phyloP scores from a whole-genome alignment of 164 flowering plant species.

The Taxillus chinensis region DNA sequence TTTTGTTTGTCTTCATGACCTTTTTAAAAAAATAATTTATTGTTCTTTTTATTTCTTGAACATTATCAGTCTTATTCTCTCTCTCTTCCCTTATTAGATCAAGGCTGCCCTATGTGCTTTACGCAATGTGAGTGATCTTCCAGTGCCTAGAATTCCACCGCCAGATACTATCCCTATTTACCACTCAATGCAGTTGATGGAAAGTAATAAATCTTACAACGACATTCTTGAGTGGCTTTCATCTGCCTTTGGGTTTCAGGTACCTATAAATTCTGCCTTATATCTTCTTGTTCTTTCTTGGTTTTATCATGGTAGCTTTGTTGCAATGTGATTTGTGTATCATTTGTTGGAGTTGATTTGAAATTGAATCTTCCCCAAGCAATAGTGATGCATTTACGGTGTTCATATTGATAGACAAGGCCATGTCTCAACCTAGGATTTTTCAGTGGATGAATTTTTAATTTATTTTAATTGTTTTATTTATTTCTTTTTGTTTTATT shows the following conservation, averaged over 20 bases:
- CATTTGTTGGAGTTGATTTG: too few species aligned
- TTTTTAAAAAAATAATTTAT: background rate
- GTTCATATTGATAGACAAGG: too few species aligned
- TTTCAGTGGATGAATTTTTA: too few species aligned
- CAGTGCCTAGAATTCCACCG: slow-evolving; percentile 29
- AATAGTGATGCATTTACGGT: too few species aligned
- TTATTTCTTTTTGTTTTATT: too few species aligned
- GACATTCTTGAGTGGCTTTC: slow-evolving; percentile 97
- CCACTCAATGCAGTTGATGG: slow-evolving; percentile 16
- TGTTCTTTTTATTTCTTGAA: background rate
- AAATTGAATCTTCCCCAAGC: too few species aligned
- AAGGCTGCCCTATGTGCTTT: slow-evolving; percentile 78
- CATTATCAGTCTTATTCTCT: background rate
- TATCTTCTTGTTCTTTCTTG: background rate
- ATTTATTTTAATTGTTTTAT: too few species aligned
- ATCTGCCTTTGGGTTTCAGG: slow-evolving; percentile 91
- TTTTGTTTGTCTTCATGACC: slow-evolving; percentile 1
- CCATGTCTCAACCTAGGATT: too few species aligned
- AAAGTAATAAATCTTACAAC: slow-evolving; percentile 34
- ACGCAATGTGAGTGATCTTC: slow-evolving; percentile 55
- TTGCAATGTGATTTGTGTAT: too few species aligned
- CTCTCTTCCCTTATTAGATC: slow-evolving; percentile 33
- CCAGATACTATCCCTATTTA: slow-evolving; percentile 14
- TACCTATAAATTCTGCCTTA: slow-evolving; percentile 11
- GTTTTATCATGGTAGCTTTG: too few species aligned